Evolutionary conservation across 2,329 filamentous ascomycete species (phyloP).

Genomic region (Diaporthe nobilis): DNA sequence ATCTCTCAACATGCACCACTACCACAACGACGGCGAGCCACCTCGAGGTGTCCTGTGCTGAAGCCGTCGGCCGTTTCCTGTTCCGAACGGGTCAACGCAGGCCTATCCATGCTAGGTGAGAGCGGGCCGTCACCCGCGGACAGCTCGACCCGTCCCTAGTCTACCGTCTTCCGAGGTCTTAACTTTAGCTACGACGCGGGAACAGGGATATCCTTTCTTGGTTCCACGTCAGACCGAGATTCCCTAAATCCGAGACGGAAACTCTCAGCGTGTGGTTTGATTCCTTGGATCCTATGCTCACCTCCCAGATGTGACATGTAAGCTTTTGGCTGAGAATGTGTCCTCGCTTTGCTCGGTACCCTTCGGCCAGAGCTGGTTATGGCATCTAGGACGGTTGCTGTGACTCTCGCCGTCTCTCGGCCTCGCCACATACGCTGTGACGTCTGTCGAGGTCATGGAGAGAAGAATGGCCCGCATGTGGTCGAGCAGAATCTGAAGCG

Average conservation of each 20-base stretch:
- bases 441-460: neutral
- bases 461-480: neutral
- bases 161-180: neutral
- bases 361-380: neutral
- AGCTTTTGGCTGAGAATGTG: neutral
- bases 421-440: too few species aligned
- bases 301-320: neutral
- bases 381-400: neutral
- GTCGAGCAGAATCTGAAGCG: neutral
- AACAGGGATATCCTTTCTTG: neutral
- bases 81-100: neutral
- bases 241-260: neutral
- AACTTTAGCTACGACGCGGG: neutral
- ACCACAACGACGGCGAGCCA: neutral
- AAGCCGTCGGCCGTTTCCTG: neutral
- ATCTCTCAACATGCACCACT: neutral
- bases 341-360: neutral
- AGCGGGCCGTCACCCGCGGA: neutral
- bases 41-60: neutral
- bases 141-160: constrained; percentile 7
- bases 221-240: neutral
- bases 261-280: constrained; percentile 1
- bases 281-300: neutral
- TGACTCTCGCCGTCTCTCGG: neutral
- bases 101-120: neutral